Evolutionary conservation across 192 early-diverging fungal genomes (phyloP), one percentile per base, ranked within the genome.

Genomic region (Rhizophlyctis rosea): DNA sequence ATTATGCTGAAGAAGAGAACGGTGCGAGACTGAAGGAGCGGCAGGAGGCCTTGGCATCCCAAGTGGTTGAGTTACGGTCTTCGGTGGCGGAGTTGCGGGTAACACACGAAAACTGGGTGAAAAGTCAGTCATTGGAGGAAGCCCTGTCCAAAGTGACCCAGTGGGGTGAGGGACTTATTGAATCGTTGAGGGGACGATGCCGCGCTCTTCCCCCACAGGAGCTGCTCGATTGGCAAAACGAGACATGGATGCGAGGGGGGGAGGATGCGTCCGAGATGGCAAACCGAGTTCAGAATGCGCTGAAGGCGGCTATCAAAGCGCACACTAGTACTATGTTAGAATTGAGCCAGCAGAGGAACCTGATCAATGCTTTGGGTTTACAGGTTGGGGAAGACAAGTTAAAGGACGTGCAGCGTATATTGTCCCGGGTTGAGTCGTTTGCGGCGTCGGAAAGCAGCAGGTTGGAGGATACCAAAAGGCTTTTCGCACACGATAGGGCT

Each of bases 401-500:
- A 7, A 34, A 18, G 21, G 11, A 25, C 9, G 7, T 54, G 13
- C 13, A 14, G 54, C 34, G 13, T 13, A 30, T 30, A 31, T 50
- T 65, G 28, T 3, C n/a, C 9, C 25, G 23, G 2, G 48, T 65
- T 23, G 64, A 65, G 21, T n/a, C 4, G 4, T 29, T 57, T 13
- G 16, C 58, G 9, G 49, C 36, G 5, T 54, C 55, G 27, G 64
- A 65, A 50, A 65, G 50, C 21, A 50, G 4, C 14, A 23, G 44
- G 16, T 49, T 65, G 11, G 64, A 65, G 14, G 54, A 14, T 16
- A 65, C 55, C 5, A 65, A 57, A 28, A 16, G 33, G 21, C 39
- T 65, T 4, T 57, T 32, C 53, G 55, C 24, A 3, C 34, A 58
- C 25, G 64, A 65, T 29, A 23, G 39, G 28, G 54, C 64, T 2